phyloP scores from a whole-genome alignment of 2,329 filamentous ascomycete genomes.

The Xylariaceae sp. region DNA sequence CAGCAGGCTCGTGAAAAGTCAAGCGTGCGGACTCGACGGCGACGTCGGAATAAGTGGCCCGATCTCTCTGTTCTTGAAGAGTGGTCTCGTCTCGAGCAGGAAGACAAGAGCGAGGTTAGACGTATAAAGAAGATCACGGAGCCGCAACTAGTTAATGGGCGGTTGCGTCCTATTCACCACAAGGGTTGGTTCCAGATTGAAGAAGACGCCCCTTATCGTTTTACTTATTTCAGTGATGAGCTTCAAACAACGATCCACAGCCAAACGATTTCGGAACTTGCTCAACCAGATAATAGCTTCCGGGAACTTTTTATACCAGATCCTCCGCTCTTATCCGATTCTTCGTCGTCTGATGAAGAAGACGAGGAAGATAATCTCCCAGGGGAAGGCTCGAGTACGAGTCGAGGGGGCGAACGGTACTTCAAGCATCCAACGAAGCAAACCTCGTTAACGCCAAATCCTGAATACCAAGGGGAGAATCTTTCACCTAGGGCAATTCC shows the following conservation, averaged over 20 bases:
- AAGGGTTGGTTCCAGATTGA: constrained; percentile 80
- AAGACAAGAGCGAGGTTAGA: constrained; percentile 73
- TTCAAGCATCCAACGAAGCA: constrained; percentile 44
- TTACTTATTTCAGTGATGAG: constrained; percentile 98
- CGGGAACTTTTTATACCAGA: constrained; percentile 87
- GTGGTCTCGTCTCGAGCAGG: constrained; percentile 87
- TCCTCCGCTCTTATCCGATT: constrained; percentile 67
- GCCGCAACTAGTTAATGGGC: constrained; percentile 84
- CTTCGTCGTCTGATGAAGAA: constrained; percentile 51
- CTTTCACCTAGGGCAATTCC: constrained; percentile 17
- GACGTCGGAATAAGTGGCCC: constrained; percentile 74
- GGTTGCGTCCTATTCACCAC: constrained; percentile 73
- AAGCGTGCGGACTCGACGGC: constrained; percentile 40
- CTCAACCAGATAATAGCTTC: constrained; percentile 80
- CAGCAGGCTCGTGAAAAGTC: constrained; percentile 42
- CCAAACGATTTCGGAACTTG: constrained; percentile 86
- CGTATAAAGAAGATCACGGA: constrained; percentile 90
- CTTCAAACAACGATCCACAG: constrained; percentile 95
- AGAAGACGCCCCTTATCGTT: constrained; percentile 87
- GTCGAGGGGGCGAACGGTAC: constrained; percentile 34
- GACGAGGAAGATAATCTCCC: constrained; percentile 53
- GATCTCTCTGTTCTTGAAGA: constrained; percentile 79
- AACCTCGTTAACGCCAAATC: constrained; percentile 36
- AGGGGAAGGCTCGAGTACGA: constrained; percentile 26
- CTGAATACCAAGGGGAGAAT: constrained; percentile 15